Conservation (phyloP, 139 green algal species). For the Chlamydomonas sp. region DNA sequence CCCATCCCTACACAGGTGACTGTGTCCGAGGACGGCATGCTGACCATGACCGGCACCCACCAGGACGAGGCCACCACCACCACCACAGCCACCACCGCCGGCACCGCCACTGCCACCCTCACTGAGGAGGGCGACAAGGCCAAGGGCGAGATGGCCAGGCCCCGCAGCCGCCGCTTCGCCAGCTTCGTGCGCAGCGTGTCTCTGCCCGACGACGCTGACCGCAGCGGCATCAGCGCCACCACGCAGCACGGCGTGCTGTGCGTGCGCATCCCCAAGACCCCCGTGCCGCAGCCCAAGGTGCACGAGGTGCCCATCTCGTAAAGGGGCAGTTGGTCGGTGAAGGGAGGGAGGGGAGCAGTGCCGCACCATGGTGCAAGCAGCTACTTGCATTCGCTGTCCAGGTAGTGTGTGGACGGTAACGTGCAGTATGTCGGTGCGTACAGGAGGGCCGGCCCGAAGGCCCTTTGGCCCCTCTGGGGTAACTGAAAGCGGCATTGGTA, state of each 20-base stretch:
- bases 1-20: not conserved
- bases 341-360: no score
- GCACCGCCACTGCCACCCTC: no score
- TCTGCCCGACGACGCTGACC: constrained; percentile 15
- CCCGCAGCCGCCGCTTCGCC: not conserved
- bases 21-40: constrained; percentile 16
- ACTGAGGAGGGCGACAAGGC: not conserved
- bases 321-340: not conserved
- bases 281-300: constrained; percentile 1
- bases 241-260: constrained; percentile 30
- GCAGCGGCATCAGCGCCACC: not conserved
- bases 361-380: no score
- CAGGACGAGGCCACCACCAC: not conserved
- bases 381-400: no score
- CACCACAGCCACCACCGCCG: not conserved
- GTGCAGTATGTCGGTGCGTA: no score
- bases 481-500: no score
- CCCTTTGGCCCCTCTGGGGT: no score
- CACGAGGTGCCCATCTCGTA: constrained; percentile 7
- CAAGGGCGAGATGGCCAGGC: not conserved
- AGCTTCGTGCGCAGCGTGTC: constrained; percentile 8
- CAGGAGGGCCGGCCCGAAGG: no score
- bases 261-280: constrained; percentile 28
- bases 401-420: no score
- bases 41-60: constrained; percentile 24